Base-by-base conservation (phyloP, 257 asterid genomes). In the Solanum sejunctum region DNA sequence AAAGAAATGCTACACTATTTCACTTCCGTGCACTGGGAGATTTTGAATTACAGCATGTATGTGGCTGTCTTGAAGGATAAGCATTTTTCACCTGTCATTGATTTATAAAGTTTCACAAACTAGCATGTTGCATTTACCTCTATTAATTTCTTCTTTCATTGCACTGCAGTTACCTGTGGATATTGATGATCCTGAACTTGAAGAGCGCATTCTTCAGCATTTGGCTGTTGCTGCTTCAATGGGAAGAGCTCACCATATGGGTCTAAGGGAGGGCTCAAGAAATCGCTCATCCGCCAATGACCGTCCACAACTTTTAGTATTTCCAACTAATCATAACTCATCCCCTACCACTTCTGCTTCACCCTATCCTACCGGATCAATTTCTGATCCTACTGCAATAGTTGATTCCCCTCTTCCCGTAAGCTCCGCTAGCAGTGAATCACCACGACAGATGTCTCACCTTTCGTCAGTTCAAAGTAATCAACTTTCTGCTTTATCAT, bases 161-260 rank as follows among this genome's bases (percentile, higher is more conserved):
- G 21, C 63, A 63, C 54, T 90, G 85, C 94, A 96, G 98, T 88
- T 92, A 77, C 98, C 95, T 32, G 93, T 88, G 72, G 96, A 93
- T 69, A 85, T 91, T 67, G 90, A 90, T 75, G 92, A 91, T 79
- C 80, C 94, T 80, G 98, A 92, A 84, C 93, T 96, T 84, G 98
- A 96, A 91, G 98, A 95, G 54, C 90, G 96, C 80, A 94, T 96
- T 83, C 88, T 96, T 84, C 98, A 92, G 89, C 99, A 95, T 88
- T 89, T 96, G 88, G 97, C 98, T 21, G 97, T 95, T 28, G 98
- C 97, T 51, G 98, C 97, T 75, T 96, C 98, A 56, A 93, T 95
- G 96, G 96, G 97, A 61, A 89, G 99, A 88, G 89, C 95, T 58
- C 97, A 86, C 39, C 96, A 87, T 69, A 82, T 85, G 70, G 91